These are phyloP conservation scores for Huiozyma sinensis DNA, from an alignment of 805 yeast species.

Conservation along the genomic window DNA sequence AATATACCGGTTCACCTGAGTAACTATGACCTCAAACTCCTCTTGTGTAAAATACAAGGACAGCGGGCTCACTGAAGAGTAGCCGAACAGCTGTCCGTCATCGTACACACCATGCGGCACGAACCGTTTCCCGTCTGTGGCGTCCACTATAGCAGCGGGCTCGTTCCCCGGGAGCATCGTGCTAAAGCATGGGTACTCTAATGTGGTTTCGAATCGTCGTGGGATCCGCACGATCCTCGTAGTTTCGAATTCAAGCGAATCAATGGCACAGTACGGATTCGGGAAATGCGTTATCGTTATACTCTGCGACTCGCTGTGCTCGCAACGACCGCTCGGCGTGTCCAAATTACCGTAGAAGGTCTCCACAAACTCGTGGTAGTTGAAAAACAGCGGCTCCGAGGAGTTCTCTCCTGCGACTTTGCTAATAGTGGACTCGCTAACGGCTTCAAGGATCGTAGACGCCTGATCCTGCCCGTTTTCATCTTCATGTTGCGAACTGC, in stretches of 20 bases:
- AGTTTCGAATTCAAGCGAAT: slow-evolving; percentile 21
- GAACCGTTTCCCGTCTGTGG: slow-evolving; percentile 16
- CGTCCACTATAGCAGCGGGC: slow-evolving; percentile 44
- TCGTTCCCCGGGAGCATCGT: slow-evolving; percentile 47
- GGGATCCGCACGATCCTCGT: slow-evolving; percentile 63
- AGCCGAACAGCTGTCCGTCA: slow-evolving; percentile 40
- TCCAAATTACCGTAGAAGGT: slow-evolving; percentile 22
- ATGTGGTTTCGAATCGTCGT: slow-evolving; percentile 33
- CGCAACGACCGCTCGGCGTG: slow-evolving; percentile 5
- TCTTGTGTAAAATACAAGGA: slow-evolving; percentile 26
- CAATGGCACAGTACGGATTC: slow-evolving; percentile 34
- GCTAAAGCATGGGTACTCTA: slow-evolving; percentile 46
- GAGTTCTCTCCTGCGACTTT: neutral
- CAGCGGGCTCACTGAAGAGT: slow-evolving; percentile 43
- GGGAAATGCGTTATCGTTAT: slow-evolving; percentile 60
- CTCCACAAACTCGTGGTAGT: slow-evolving; percentile 52
- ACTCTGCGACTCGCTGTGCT: slow-evolving; percentile 26
- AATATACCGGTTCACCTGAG: slow-evolving; percentile 34
- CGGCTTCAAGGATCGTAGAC: too few species aligned
- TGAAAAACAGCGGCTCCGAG: slow-evolving; percentile 37
- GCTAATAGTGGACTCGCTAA: neutral
- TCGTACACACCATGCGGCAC: slow-evolving; percentile 31
- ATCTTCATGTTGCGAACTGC: too few species aligned
- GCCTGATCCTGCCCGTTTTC: too few species aligned
- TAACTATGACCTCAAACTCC: slow-evolving; percentile 36